phyloP scores from a whole-genome alignment of 2,329 filamentous ascomycete genomes.

The Cytospora piceicola region DNA sequence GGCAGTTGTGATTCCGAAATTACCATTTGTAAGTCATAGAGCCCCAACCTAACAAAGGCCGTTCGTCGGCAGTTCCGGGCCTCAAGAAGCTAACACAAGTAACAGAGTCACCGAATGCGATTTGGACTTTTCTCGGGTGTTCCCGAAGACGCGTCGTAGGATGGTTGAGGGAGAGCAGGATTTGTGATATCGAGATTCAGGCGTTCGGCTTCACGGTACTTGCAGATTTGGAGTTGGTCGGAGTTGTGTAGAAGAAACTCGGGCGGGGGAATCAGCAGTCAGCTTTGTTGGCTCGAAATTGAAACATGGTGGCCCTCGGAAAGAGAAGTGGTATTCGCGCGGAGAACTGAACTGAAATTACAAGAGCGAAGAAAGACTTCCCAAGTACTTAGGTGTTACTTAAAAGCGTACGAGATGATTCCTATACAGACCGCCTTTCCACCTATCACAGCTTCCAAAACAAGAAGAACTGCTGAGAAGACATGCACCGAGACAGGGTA shows the following conservation, averaged over 20 bases:
- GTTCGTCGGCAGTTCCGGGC: neutral
- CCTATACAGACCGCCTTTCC: neutral
- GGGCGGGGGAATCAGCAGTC: slow-evolving; percentile 12
- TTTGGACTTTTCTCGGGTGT: slow-evolving; percentile 31
- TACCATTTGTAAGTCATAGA: slow-evolving; percentile 78
- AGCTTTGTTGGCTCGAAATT: slow-evolving; percentile 12
- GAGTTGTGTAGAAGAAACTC: slow-evolving; percentile 22
- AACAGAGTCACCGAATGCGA: slow-evolving; percentile 31
- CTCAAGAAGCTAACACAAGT: slow-evolving; percentile 30
- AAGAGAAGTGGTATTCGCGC: slow-evolving; percentile 19
- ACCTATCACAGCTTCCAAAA: neutral
- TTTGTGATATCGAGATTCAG: slow-evolving; percentile 26
- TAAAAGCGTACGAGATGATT: neutral
- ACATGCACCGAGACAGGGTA: neutral
- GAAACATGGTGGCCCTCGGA: slow-evolving; percentile 17
- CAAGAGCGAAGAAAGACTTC: slow-evolving; percentile 10
- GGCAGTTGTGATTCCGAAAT: slow-evolving; percentile 92
- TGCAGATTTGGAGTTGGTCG: slow-evolving; percentile 28
- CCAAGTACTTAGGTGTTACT: neutral
- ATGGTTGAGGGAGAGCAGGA: neutral
- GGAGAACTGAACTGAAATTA: slow-evolving; percentile 16
- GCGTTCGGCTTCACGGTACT: slow-evolving; percentile 28
- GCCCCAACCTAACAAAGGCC: neutral
- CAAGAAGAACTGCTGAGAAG: neutral
- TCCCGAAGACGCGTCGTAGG: slow-evolving; percentile 27